phyloP scores from a whole-genome alignment of 176 grass and related monocot species.

The Carex parvula region DNA sequence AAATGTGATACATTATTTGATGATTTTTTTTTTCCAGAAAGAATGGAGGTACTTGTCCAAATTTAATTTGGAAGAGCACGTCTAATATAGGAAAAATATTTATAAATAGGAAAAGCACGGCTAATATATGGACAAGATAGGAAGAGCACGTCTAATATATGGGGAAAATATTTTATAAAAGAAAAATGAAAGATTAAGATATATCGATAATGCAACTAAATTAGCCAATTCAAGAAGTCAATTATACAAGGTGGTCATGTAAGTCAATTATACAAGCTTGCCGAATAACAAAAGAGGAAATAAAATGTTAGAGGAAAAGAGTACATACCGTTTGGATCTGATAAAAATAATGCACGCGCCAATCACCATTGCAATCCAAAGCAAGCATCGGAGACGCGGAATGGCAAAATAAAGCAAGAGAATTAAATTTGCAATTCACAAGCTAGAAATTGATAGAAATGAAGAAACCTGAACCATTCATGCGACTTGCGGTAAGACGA shows the following conservation, averaged over 20 bases:
- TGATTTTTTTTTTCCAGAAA: background rate
- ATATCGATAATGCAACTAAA: background rate
- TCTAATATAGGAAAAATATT: background rate
- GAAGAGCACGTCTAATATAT: background rate
- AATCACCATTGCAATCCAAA: conserved; percentile 14
- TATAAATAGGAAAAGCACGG: background rate
- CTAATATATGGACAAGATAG: no score
- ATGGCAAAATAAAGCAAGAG: background rate
- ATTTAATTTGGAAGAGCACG: background rate
- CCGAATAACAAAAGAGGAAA: background rate
- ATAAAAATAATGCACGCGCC: background rate
- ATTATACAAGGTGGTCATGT: background rate
- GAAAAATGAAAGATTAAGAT: background rate
- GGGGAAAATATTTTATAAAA: background rate
- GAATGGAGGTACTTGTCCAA: background rate
- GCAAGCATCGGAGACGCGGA: background rate
- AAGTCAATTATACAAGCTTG: background rate
- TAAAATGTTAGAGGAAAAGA: background rate
- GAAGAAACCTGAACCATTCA: conserved; percentile 5
- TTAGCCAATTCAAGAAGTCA: background rate
- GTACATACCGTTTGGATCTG: conserved; percentile 33
- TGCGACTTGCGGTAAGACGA: background rate
- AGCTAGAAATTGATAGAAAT: conserved; percentile 20
- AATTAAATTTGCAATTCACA: background rate
- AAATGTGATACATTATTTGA: background rate